Evolutionary conservation across 768 basidiomycete species (phyloP).

Genomic region (Gymnopilus junonius): DNA sequence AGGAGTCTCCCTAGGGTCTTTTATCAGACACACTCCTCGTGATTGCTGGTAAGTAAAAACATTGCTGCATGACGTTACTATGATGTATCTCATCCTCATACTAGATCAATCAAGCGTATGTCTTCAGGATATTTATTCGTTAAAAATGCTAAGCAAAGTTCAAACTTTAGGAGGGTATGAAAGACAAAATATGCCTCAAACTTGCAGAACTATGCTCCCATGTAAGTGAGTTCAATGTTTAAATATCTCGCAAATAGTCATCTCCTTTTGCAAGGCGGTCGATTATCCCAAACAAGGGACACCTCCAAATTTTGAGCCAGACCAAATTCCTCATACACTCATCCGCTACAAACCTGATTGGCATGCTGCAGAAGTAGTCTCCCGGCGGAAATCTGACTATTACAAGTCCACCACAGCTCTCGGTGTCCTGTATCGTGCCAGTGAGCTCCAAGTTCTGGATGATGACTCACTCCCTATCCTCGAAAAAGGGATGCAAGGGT

Average conservation of each 20-base stretch:
- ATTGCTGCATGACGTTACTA: too few relatives aligned
- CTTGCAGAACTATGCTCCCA: constrained; percentile 67
- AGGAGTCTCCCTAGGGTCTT: constrained; percentile 53
- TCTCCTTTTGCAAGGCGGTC: constrained; percentile 54
- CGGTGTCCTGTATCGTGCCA: constrained; percentile 70
- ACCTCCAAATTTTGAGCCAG: constrained; percentile 54
- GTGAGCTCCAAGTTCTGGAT: too few relatives aligned
- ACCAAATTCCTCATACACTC: constrained; percentile 52
- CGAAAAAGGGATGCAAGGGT: constrained; percentile 13
- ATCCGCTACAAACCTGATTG: constrained; percentile 81
- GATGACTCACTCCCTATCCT: constrained; percentile 16
- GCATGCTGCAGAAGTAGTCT: constrained; percentile 64
- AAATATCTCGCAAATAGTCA: neutral
- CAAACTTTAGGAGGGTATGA: constrained; percentile 56
- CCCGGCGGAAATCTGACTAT: constrained; percentile 62
- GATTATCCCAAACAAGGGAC: constrained; percentile 83
- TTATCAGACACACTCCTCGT: constrained; percentile 69
- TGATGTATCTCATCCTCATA: neutral
- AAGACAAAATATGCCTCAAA: constrained; percentile 56
- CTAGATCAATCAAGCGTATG: constrained; percentile 76
- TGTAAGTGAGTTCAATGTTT: constrained; percentile 26
- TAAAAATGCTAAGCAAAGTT: neutral
- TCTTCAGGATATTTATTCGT: neutral
- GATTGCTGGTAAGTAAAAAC: constrained; percentile 59
- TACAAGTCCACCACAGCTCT: constrained; percentile 75